phyloP scores from a whole-genome alignment of 1,139 yeast species.

The Saccharomyces hybrid region DNA sequence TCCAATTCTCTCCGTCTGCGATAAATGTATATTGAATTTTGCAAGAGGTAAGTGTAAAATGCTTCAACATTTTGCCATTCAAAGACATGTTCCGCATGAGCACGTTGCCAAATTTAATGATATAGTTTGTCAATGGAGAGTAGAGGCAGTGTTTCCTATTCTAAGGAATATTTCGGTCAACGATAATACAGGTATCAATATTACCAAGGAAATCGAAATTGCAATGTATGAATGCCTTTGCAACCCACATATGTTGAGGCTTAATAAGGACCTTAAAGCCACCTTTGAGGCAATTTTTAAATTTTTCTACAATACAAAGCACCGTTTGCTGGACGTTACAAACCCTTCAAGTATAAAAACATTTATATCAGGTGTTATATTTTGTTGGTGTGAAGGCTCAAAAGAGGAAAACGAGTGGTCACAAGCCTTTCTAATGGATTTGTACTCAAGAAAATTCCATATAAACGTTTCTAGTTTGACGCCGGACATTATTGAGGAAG shows the following conservation, averaged over 20 bases:
- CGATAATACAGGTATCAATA: slow-evolving; percentile 16
- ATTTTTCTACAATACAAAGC: slow-evolving; percentile 24
- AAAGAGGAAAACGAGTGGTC: slow-evolving; percentile 44
- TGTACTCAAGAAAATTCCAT: slow-evolving; percentile 16
- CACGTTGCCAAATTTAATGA: slow-evolving; percentile 46
- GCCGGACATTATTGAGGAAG: slow-evolving; percentile 46
- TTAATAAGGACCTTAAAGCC: slow-evolving; percentile 31
- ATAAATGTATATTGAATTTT: slow-evolving; percentile 45
- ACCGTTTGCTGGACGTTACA: slow-evolving; percentile 19
- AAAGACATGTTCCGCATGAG: slow-evolving; percentile 42
- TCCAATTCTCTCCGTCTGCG: slow-evolving; percentile 40
- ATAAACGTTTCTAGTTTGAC: slow-evolving; percentile 23
- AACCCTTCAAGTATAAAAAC: slow-evolving; percentile 16
- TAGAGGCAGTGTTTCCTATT: slow-evolving; percentile 32
- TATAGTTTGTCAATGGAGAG: slow-evolving; percentile 50
- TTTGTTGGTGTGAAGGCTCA: slow-evolving; percentile 48
- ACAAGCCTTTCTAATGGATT: slow-evolving; percentile 26
- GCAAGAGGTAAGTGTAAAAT: slow-evolving; percentile 47
- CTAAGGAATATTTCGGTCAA: slow-evolving; percentile 27
- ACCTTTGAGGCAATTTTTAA: slow-evolving; percentile 33
- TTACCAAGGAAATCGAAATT: slow-evolving; percentile 27
- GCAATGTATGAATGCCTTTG: slow-evolving; percentile 42
- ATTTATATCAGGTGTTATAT: slow-evolving; percentile 44
- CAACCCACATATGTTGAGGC: slow-evolving; percentile 46
- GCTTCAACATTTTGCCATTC: slow-evolving; percentile 44